Base-by-base conservation (phyloP, 441 rosid species). In the Monsonia emarginata region DNA sequence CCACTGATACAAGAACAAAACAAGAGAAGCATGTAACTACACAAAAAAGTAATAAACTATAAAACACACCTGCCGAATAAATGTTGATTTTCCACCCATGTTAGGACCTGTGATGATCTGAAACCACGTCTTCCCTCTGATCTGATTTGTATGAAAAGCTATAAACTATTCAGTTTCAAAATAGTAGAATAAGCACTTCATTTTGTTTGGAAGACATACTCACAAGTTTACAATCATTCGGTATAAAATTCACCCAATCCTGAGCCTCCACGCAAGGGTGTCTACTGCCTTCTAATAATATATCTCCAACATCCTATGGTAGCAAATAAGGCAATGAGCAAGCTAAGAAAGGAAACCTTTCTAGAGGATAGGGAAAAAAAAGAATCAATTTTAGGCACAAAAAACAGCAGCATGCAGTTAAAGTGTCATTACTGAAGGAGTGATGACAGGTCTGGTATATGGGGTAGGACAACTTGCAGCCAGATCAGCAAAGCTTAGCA, bases 261-360 rank as follows among this genome's bases (percentile, higher is more conserved):
- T 95, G 97, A 72, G 99, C 99, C 80, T 91, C 99, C 70, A 95
- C 99, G 66, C 99, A 95, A 36, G 99, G 99, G 80, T 95, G 99
- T 71, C 99, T 79, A 71, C 97, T 84, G 70, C 94, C 97, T 88
- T 84, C 90, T 75, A 95, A 76, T 71, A 95, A 71, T 63, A 95
- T 86, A 69, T 89, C 89, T 54, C 99, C 97, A 44, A 69, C 83
- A 74, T 88, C 94, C 99, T 95, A 69, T 74, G 34, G 69, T 63
- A 62, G 36, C 42, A 56, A 72, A 71, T 69, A 71, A 40, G 32
- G 60, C 63, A 52, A 74, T 40, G 58, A 61, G 5, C 30, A 46
- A 22, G 46, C 26, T 27, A 14, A 46, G 64, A 48, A 42, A 65
- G 32, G 69, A 64, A 38, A 65, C 16, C 69, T 44, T 69, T 6